Percentiles rank a stretch among this genome's conserved stretches.
Conservation (phyloP, 2,329 filamentous ascomycete genomes). For the Aspergillus aculeatinus region DNA sequence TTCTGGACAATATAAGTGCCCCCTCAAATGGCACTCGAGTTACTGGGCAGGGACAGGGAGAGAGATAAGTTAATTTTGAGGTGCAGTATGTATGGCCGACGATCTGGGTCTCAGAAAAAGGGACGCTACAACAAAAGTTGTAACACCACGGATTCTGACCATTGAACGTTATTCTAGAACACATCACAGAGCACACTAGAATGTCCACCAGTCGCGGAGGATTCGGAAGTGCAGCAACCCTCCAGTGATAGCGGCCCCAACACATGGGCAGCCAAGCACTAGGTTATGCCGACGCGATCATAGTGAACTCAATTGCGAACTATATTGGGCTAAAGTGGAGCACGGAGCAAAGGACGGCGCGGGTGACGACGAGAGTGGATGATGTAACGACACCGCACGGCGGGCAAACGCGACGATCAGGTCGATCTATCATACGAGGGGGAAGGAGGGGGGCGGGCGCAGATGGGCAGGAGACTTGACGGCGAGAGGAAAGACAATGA, state of each 20-base stretch:
- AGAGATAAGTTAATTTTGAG: too few species aligned
- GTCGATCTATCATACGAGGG: not conserved
- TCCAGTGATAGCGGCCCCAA: not conserved
- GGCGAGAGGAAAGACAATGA: constrained; percentile 1
- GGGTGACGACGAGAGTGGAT: not conserved
- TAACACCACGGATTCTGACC: not conserved
- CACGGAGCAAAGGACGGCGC: not conserved
- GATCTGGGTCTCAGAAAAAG: not conserved
- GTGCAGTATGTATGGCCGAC: too few species aligned
- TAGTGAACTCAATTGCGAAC: constrained; percentile 7
- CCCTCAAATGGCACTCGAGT: too few species aligned
- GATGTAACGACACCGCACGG: not conserved
- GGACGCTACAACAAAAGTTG: not conserved
- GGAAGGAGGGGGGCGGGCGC: not conserved
- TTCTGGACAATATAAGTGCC: too few species aligned
- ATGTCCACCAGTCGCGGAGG: not conserved
- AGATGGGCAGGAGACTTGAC: not conserved
- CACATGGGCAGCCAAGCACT: not conserved
- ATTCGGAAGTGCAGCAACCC: not conserved
- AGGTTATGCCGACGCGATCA: not conserved
- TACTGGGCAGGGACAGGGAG: too few species aligned
- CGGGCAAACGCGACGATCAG: constrained; percentile 5
- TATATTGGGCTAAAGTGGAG: not conserved
- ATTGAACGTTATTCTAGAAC: not conserved
- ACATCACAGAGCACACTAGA: not conserved